These are phyloP conservation scores for Pterulicium gracile DNA, from an alignment of 1,284 basidiomycete species.

Conservation along the genomic window DNA sequence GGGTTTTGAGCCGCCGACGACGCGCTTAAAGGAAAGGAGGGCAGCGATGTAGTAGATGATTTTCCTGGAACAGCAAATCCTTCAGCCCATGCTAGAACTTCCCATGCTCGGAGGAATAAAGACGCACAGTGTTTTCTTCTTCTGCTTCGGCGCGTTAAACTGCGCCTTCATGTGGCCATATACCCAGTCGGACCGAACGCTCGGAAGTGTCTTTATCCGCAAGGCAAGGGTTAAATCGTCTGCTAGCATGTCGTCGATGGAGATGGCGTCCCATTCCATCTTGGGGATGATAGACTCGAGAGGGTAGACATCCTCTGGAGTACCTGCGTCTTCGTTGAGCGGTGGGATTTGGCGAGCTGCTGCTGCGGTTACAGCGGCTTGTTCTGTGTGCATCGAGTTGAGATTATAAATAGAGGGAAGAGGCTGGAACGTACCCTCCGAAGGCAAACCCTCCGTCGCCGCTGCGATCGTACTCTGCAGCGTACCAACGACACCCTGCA, in stretches of 20 bases:
- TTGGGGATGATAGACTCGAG: slow-evolving; percentile 69
- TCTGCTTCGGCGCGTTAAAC: not conserved
- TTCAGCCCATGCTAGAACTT: slow-evolving; percentile 2
- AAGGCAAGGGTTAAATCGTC: slow-evolving; percentile 49
- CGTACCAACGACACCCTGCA: slow-evolving; percentile 66
- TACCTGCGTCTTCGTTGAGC: slow-evolving; percentile 52
- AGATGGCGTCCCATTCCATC: slow-evolving; percentile 62
- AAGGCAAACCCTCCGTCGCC: slow-evolving; percentile 56
- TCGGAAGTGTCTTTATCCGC: slow-evolving; percentile 33
- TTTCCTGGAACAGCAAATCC: slow-evolving; percentile 35
- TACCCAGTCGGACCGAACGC: slow-evolving; percentile 45
- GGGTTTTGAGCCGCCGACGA: slow-evolving; percentile 24
- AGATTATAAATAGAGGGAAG: not conserved
- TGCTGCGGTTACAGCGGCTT: slow-evolving; percentile 52
- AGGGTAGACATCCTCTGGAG: slow-evolving; percentile 67
- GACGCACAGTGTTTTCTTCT: not conserved
- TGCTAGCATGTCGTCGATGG: slow-evolving; percentile 37
- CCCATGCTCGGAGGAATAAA: slow-evolving; percentile 5
- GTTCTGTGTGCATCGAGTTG: slow-evolving; percentile 25
- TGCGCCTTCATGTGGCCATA: slow-evolving; percentile 4
- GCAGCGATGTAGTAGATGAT: slow-evolving; percentile 70
- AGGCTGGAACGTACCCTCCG: slow-evolving; percentile 36
- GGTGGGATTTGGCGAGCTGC: slow-evolving; percentile 64
- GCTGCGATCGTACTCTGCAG: slow-evolving; percentile 74
- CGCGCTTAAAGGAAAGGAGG: slow-evolving; percentile 59